Base-by-base conservation (phyloP, 2,329 filamentous ascomycete genomes). In the Sodiomyces alkalinus region DNA sequence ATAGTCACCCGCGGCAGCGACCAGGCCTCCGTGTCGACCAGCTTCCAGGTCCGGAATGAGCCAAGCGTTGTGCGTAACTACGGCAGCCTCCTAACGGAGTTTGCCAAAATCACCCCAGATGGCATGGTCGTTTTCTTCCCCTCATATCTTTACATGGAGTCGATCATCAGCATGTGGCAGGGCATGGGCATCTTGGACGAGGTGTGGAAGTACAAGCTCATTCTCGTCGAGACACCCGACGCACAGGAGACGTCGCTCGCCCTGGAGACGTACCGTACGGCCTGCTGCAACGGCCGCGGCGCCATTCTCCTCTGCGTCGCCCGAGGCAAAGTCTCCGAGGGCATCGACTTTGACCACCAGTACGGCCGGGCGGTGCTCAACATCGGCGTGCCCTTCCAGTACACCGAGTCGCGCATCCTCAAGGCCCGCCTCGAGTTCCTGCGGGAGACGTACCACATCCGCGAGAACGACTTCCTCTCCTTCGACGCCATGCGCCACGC, bases 401-500 rank as follows among this genome's bases (percentile, higher is more conserved):
- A 98, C 58, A 98, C 92, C 3, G 90, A 98, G 50, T 96, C 86
- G 0, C 75, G 90, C 18, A 98, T 98, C 34, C 64, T 98, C 25
- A 98, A 96, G 57, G 90, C 90, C 1, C 74, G 90, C 3, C 69
- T 98, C 4, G 85, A 98, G 46, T 98, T 98, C 48, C 55, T 98
- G n/a, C 74, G 87, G 25, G 92, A 98, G 52, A 96, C 82, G 1
- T 98, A 96, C 51, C 80, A 85, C 31, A 98, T 98, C 50, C 75
- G 82, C 33, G 90, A 96, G 50, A 92, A 93, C 41, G 92, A 98
- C 48, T 98, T 98, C 47, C 58, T 98, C 7, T 96, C 90, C 13
- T 98, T 98, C 62, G 90, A 98, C 48, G 90, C 90, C 14, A 98
- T 98, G 87, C 75, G 90, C n/a, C 90, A 98, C 49, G 90, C 90